A percentile compares a stretch with the other conserved stretches of the same genome.
These are phyloP conservation scores for Pilaira anomala DNA, from an alignment of 192 early-diverging fungal genomes.

Conservation along the genomic window DNA sequence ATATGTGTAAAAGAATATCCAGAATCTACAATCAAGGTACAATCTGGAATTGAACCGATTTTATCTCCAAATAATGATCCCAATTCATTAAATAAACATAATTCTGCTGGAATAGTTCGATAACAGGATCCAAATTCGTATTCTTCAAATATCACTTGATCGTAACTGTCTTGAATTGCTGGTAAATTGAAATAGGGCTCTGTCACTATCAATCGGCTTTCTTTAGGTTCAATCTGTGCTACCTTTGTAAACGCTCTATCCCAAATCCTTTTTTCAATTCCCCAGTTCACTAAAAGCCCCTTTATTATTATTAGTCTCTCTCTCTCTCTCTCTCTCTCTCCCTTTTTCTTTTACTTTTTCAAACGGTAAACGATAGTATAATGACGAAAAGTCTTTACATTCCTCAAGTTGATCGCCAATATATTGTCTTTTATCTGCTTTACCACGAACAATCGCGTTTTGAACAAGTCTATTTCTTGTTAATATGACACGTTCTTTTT, in stretches of 20 bases:
- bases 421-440: constrained; percentile 49
- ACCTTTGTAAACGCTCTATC: constrained; percentile 67
- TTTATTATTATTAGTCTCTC: background rate
- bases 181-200: constrained; percentile 82
- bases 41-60: constrained; percentile 46
- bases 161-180: constrained; percentile 63
- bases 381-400: constrained; percentile 65
- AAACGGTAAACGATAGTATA: constrained; percentile 73
- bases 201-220: constrained; percentile 62
- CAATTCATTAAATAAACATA: constrained; percentile 54
- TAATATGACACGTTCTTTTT: too few relatives aligned
- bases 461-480: constrained; percentile 44
- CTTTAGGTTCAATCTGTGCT: constrained; percentile 54
- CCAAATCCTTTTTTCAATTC: constrained; percentile 74
- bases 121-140: constrained; percentile 63
- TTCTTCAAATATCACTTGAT: constrained; percentile 87
- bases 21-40: constrained; percentile 70
- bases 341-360: constrained; percentile 55
- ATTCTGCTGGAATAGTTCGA: constrained; percentile 43
- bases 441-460: constrained; percentile 61
- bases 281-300: constrained; percentile 79
- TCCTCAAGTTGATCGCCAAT: constrained; percentile 67
- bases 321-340: background rate
- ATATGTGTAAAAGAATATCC: constrained; percentile 82
- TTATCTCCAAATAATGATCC: constrained; percentile 40